Evolutionary conservation across 2,329 filamentous ascomycete species (phyloP), one percentile per base, ranked within the genome.

Genomic region (Epichloe hybrida): DNA sequence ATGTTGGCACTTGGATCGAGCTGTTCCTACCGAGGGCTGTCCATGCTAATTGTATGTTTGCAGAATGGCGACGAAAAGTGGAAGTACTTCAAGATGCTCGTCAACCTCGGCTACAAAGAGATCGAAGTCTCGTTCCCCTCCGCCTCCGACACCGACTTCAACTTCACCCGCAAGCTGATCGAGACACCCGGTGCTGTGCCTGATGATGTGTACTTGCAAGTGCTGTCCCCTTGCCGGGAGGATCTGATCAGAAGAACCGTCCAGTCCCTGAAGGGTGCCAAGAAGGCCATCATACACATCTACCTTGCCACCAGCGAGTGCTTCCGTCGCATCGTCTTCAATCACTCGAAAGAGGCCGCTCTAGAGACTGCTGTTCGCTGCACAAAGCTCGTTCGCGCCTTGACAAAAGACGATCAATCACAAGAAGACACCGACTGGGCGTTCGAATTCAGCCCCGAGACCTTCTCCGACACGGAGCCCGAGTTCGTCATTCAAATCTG

Each of bases 121-220:
- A 96, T 97, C 57, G 91, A 97, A 66, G 85, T 96, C 20, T 93
- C 90, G 4, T 97, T 95, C 70, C 91, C 91, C 47, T 95, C 89
- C 0, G 89, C 91, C 13, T 95, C 89, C 39, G 85, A 95, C 65
- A 95, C 86, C 62, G 93, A 97, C 71, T 97, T 90, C 72, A 88
- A 95, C 73, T 97, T 97, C 64, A 95, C 89, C 40, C 79, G 88
- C 58, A 81, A 84, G 62, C 74, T 97, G 58, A 81, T 96, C 56
- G 84, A 94, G 61, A 95, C 88, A 1, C 86, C 87, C 11, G 88
- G 86, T 40, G 77, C 81, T 13, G 80, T 90, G 8, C 89, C 90
- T 50, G 88, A 93, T 63, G 90, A 96, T 67, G 89, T 96, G 50
- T 90, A 79, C 75, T 74, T 97, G 53, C 90, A 96, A 66, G 91